Evolutionary conservation across 1,139 yeast species (phyloP), one percentile per base, ranked within the genome.

Genomic region (Geotrichum reessii): DNA sequence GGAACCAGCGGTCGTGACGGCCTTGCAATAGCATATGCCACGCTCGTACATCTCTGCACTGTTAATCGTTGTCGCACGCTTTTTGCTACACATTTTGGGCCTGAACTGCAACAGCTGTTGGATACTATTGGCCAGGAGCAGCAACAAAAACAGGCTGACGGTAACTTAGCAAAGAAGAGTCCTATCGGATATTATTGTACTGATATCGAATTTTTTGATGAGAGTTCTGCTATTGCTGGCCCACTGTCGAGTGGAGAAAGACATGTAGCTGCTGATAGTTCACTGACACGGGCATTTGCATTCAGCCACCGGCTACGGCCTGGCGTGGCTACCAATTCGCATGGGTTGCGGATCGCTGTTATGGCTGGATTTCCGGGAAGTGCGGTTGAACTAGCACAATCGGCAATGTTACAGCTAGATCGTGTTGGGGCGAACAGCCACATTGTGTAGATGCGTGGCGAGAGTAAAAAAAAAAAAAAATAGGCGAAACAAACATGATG

Each of bases 1-100:
- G 99, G 99, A 0, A 93, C 99, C 0, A 87, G 96, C 62, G 87
- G 92, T 0, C 77, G 78, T 58, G 99, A 93, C 73, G 98, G 99
- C 0, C 77, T 90, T 8, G 88, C 97, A 0, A 85, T 93, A 59
- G 97, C 99, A 0, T 91, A 80, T 74, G 95, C 96, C 0, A 81
- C 95, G 0, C 73, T 93, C 53, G 71, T 81, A 46, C 82, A 85
- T 66, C 72, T 93, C 55, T 67, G 82, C 14, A 71, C 74, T 8
- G 73, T 71, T 1, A 88, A 86, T 65, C 78, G 81, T 64, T 86
- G 96, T 65, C 78, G 96, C 24, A 81, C 95, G 0, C 74, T 93
- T 17, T 93, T 93, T 76, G 97, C 99, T 0, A 93, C 99, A 0
- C 99, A 93, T 76, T 93, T 86, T 72, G 97, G 96, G 0, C 73